Evolutionary conservation across 1,284 basidiomycete genomes (phyloP).

Genomic region (Ceratobasidium sp.): DNA sequence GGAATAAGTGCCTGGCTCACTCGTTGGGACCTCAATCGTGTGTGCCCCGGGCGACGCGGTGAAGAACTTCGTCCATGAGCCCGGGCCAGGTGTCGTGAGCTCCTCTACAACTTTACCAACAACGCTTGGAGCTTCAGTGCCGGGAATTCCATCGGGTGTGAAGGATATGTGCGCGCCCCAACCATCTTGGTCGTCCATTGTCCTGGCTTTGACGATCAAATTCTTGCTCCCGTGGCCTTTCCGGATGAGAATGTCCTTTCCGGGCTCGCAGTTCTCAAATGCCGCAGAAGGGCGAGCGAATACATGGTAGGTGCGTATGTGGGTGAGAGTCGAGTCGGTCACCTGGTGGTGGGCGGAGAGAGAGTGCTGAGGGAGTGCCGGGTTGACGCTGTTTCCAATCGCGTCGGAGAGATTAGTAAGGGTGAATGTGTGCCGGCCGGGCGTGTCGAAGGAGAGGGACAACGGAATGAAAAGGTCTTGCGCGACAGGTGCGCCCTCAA

Average conservation of each 20-base stretch:
- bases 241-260: conserved; percentile 77
- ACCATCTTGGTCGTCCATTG: conserved; percentile 23
- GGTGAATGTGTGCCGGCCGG: conserved; percentile 74
- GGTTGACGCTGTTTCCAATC: conserved; percentile 72
- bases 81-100: conserved; percentile 40
- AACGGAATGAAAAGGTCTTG: conserved; percentile 75
- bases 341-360: conserved; percentile 57
- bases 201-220: conserved; percentile 26
- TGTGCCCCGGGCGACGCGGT: conserved; percentile 62
- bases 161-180: conserved; percentile 28
- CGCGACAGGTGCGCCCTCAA: conserved; percentile 56
- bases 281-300: conserved; percentile 78
- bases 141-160: conserved; percentile 6
- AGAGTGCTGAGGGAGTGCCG: conserved; percentile 56
- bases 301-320: conserved; percentile 72
- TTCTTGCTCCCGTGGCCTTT: conserved; percentile 68
- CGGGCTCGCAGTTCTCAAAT: conserved; percentile 79
- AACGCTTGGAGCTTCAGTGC: conserved; percentile 44
- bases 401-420: conserved; percentile 80
- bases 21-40: conserved; percentile 65
- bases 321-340: conserved; percentile 50
- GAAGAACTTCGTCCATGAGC: conserved; percentile 67
- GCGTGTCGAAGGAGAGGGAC: conserved; percentile 66
- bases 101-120: conserved; percentile 51
- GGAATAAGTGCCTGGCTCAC: conserved; percentile 82